A percentile compares a stretch with the other conserved stretches of the same genome.
phyloP scores from a whole-genome alignment of 2,329 filamentous ascomycete species.

The Shiraia sp. region DNA sequence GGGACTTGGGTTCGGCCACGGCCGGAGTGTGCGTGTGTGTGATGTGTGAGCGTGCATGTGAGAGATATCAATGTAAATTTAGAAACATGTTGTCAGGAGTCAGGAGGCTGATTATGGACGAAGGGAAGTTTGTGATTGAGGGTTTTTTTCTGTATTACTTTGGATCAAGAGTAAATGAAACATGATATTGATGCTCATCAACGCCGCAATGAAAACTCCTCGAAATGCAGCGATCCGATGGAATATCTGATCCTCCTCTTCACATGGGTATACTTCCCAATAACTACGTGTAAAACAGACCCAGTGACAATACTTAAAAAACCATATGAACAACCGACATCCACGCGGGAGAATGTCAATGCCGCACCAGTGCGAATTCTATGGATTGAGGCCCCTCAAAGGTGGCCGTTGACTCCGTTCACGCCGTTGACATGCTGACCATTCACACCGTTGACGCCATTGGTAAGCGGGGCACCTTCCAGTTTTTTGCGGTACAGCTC shows the following conservation, averaged over 20 bases:
- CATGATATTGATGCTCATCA: background rate
- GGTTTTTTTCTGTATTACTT: constrained; percentile 12
- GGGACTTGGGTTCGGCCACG: too few relatives aligned
- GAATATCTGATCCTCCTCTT: too few relatives aligned
- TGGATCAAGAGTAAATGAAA: background rate
- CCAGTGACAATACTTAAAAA: too few relatives aligned
- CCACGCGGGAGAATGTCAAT: background rate
- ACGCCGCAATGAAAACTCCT: background rate
- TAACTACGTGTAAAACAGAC: too few relatives aligned
- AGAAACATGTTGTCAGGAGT: background rate
- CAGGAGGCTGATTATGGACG: background rate
- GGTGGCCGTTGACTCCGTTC: constrained; percentile 18
- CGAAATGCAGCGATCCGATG: background rate
- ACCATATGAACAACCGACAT: constrained; percentile 3
- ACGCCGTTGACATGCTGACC: constrained; percentile 14
- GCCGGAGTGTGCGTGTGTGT: too few relatives aligned
- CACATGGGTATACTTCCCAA: too few relatives aligned
- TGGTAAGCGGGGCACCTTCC: constrained; percentile 13
- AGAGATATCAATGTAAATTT: background rate
- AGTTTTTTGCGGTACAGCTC: constrained; percentile 76
- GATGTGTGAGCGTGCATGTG: background rate
- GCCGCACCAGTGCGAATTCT: background rate
- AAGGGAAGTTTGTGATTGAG: too few relatives aligned
- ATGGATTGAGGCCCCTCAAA: constrained; percentile 1
- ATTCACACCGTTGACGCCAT: constrained; percentile 21